A percentile compares a stretch with the other conserved stretches of the same genome.
These are phyloP conservation scores for Iris macrosiphon DNA, from an alignment of 106 monocot genomes.

Conservation along the genomic window DNA sequence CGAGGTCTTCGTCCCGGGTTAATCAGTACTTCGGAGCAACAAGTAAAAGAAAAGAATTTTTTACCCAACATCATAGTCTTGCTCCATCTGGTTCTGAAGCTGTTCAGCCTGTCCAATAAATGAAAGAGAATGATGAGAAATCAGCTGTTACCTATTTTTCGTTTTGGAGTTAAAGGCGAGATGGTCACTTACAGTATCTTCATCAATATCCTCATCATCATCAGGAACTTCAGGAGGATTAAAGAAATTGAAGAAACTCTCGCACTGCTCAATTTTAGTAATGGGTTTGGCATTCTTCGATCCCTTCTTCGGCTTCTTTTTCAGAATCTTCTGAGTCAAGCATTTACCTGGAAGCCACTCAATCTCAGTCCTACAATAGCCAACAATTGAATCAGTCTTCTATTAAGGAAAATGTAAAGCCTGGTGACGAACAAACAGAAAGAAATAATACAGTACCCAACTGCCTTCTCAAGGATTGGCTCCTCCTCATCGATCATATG, in stretches of 20 bases:
- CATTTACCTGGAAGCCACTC: conserved; percentile 76
- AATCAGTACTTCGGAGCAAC: too few relatives aligned
- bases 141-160: conserved; percentile 48
- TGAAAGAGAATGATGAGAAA: background rate
- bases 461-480: conserved; percentile 59
- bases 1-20: too few relatives aligned
- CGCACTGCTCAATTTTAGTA: conserved; percentile 61
- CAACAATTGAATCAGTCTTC: background rate
- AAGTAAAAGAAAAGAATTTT: background rate
- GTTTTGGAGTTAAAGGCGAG: too few relatives aligned
- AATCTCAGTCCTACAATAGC: conserved; percentile 52
- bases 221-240: conserved; percentile 70
- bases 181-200: conserved; percentile 30
- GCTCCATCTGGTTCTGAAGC: conserved; percentile 72
- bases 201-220: conserved; percentile 63
- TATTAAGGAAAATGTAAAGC: background rate
- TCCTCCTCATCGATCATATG: conserved; percentile 77
- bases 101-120: conserved; percentile 47
- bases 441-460: conserved; percentile 29
- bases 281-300: conserved; percentile 55
- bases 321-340: conserved; percentile 64
- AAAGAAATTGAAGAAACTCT: conserved; percentile 90
- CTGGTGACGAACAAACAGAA: background rate
- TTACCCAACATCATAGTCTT: conserved; percentile 79
- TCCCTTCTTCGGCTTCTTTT: conserved; percentile 77